These are phyloP conservation scores for Balamuthia mandrillaris DNA, from an alignment of 208 protist species.

Conservation along the genomic window DNA sequence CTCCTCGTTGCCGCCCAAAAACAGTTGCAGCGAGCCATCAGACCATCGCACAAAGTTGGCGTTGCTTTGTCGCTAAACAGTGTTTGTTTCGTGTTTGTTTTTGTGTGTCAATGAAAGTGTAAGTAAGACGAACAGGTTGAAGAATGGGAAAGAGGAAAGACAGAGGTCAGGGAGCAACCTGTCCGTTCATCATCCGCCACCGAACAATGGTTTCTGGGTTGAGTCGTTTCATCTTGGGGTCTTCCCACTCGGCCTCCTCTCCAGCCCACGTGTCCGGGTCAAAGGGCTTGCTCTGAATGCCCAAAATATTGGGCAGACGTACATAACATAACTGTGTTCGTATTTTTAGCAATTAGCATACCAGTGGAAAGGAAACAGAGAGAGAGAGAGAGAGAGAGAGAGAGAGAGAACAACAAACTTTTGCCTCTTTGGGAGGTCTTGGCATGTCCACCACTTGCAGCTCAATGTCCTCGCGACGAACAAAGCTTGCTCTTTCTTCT, in stretches of 20 bases:
- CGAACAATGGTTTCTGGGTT: not conserved
- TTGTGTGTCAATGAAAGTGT: no score
- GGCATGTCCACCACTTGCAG: not conserved
- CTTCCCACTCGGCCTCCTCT: not conserved
- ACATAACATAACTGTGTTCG: not conserved
- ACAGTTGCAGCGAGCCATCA: not conserved
- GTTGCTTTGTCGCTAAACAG: not conserved
- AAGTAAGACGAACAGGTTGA: not conserved
- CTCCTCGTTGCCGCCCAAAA: constrained; percentile 11
- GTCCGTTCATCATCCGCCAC: not conserved
- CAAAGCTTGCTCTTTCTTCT: not conserved
- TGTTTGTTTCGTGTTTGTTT: no score
- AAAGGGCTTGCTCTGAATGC: not conserved
- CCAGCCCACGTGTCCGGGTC: not conserved
- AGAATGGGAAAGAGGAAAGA: not conserved
- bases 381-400: not conserved
- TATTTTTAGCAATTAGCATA: not conserved
- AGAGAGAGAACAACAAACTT: not conserved
- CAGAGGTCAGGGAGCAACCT: not conserved
- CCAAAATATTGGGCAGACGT: constrained; percentile 12
- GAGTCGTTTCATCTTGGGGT: not conserved
- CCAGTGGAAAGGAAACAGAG: not conserved
- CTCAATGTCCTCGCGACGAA: not conserved
- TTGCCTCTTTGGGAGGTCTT: not conserved
- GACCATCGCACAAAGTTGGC: constrained; percentile 15